A percentile compares a stretch with the other conserved stretches of the same genome.
Conservation (phyloP, 495 filamentous ascomycete genomes). For the Pseudomonodictys pantanalensis region DNA sequence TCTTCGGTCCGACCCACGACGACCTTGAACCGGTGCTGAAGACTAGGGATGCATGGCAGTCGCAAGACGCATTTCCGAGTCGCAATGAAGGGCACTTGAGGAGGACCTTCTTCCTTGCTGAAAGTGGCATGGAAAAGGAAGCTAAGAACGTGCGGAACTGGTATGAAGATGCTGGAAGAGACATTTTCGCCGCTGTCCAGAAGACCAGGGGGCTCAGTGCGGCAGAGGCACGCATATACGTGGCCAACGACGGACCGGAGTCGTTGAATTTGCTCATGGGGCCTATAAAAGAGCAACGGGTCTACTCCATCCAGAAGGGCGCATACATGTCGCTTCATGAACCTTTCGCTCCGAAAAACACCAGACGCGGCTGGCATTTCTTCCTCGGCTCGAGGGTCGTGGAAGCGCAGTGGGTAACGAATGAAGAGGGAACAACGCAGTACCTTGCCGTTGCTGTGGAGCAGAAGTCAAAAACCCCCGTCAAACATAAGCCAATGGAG, state of each 20-base stretch:
- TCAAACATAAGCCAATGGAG: conserved; percentile 20
- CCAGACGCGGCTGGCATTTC: conserved; percentile 55
- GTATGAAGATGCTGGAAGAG: conserved; percentile 23
- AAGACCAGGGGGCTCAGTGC: background rate
- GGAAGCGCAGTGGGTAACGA: conserved; percentile 58
- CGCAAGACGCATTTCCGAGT: conserved; percentile 52
- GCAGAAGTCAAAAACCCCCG: conserved; percentile 22
- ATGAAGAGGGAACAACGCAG: conserved; percentile 51
- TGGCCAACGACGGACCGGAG: conserved; percentile 40
- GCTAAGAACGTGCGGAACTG: conserved; percentile 44
- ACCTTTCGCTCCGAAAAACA: conserved; percentile 43
- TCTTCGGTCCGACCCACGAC: conserved; percentile 34
- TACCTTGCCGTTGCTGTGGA: conserved; percentile 54
- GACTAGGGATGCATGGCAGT: conserved; percentile 49
- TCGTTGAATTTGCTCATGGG: conserved; percentile 54
- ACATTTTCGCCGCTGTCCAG: conserved; percentile 44
- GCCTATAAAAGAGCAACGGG: conserved; percentile 45
- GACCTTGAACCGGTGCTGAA: conserved; percentile 48
- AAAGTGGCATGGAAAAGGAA: conserved; percentile 47
- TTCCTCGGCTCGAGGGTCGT: conserved; percentile 53
- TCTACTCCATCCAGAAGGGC: conserved; percentile 44
- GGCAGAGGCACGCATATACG: conserved; percentile 43
- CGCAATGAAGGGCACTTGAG: conserved; percentile 39
- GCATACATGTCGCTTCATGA: conserved; percentile 47
- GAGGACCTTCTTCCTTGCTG: conserved; percentile 47